Evolutionary conservation across 345 rosid genomes (phyloP).

Genomic region (Pugionium dolabratum): DNA sequence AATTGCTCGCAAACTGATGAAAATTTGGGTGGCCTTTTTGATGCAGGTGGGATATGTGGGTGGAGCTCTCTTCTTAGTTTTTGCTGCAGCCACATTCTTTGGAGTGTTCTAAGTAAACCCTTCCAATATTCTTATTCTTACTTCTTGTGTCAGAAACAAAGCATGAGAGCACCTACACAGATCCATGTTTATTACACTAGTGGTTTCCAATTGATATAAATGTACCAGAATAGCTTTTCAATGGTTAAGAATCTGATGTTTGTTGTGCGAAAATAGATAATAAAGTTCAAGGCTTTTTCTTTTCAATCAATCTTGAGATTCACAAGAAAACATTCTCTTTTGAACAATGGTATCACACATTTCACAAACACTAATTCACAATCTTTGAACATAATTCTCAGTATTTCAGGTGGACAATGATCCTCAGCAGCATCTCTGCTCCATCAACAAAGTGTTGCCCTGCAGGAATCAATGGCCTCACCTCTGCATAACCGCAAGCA

Average conservation of each 20-base stretch:
- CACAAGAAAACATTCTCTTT: constrained; percentile 14
- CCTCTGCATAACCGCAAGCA: constrained; percentile 67
- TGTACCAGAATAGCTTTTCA: background rate
- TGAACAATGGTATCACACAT: constrained; percentile 17
- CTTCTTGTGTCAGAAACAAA: constrained; percentile 2
- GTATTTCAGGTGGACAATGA: constrained; percentile 59
- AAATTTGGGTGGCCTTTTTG: constrained; percentile 25
- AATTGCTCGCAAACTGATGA: constrained; percentile 22
- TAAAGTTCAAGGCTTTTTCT: constrained; percentile 6
- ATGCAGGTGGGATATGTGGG: constrained; percentile 88
- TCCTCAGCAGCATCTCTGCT: constrained; percentile 71
- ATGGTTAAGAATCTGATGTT: constrained; percentile 7
- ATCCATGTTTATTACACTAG: background rate
- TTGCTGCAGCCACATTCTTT: constrained; percentile 83
- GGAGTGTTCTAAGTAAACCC: constrained; percentile 63
- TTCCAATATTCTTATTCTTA: constrained; percentile 8
- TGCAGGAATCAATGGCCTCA: constrained; percentile 69
- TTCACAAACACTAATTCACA: constrained; percentile 20
- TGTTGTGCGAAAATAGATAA: background rate
- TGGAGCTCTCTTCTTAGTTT: constrained; percentile 81
- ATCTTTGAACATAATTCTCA: constrained; percentile 5
- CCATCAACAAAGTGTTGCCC: constrained; percentile 74
- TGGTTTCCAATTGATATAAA: background rate
- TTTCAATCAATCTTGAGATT: background rate
- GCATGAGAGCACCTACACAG: background rate